A percentile compares a stretch with the other conserved stretches of the same genome.
Conservation (phyloP, 2,329 filamentous ascomycete genomes). For the Trichoderma citrinoviride region DNA sequence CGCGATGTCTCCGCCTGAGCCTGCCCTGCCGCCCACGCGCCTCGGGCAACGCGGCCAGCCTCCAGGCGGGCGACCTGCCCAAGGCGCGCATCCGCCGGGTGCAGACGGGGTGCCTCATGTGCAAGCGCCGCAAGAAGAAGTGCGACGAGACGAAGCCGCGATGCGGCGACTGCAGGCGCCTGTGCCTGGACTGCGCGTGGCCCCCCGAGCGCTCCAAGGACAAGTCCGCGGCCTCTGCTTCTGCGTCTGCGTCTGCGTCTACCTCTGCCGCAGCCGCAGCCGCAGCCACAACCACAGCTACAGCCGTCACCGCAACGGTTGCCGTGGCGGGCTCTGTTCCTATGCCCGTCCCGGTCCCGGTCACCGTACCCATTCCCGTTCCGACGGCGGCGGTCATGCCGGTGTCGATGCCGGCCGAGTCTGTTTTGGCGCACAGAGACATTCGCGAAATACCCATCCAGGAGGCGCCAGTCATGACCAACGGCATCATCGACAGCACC, state of each 20-base stretch:
- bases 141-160: constrained; percentile 46
- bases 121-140: constrained; percentile 48
- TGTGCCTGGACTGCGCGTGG: constrained; percentile 37
- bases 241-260: too few species aligned
- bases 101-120: constrained; percentile 44
- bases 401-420: neutral
- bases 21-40: constrained; percentile 34
- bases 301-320: too few species aligned
- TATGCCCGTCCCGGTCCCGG: too few species aligned
- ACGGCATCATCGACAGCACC: neutral
- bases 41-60: constrained; percentile 22
- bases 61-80: constrained; percentile 26
- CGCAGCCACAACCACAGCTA: too few species aligned
- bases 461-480: neutral
- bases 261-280: too few species aligned
- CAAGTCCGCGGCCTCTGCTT: constrained; percentile 10
- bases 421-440: neutral
- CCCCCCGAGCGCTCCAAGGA: constrained; percentile 28
- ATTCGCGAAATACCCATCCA: neutral
- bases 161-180: constrained; percentile 39
- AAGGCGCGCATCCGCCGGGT: constrained; percentile 37
- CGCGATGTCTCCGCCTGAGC: constrained; percentile 35
- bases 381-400: neutral
- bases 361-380: too few species aligned
- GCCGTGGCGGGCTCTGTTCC: too few species aligned